phyloP scores from a whole-genome alignment of 306 rosid species.

The Rosa rugosa region DNA sequence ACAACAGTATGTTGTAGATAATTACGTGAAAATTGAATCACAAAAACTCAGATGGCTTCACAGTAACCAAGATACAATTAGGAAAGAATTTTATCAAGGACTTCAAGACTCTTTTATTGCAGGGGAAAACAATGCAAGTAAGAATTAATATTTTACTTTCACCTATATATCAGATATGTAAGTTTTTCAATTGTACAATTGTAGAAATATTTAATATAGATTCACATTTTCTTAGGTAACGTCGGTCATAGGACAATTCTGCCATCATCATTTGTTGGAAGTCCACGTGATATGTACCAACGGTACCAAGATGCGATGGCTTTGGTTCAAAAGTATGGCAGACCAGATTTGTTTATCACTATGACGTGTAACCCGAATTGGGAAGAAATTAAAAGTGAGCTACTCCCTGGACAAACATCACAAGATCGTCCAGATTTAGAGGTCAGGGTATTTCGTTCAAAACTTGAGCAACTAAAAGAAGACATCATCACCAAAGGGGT shows the following conservation, averaged over 20 bases:
- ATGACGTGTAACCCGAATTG: not conserved
- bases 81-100: not conserved
- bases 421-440: not conserved
- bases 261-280: not conserved
- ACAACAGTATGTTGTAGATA: not conserved
- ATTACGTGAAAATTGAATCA: not conserved
- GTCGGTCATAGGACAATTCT: not conserved
- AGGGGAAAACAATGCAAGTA: constrained; percentile 1
- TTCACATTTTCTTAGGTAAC: not conserved
- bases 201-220: not conserved
- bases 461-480: not conserved
- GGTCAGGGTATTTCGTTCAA: not conserved
- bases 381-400: too few species aligned
- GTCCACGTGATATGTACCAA: not conserved
- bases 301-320: not conserved
- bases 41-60: not conserved
- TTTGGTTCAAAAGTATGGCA: not conserved
- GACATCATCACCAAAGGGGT: too few species aligned
- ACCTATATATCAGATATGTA: not conserved
- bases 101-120: not conserved
- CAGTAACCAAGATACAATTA: not conserved
- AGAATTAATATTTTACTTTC: not conserved
- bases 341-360: not conserved
- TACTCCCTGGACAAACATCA: not conserved
- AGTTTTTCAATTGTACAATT: not conserved